Evolutionary conservation across 2,329 filamentous ascomycete genomes (phyloP).

Genomic region (Penicillium griseofulvum): DNA sequence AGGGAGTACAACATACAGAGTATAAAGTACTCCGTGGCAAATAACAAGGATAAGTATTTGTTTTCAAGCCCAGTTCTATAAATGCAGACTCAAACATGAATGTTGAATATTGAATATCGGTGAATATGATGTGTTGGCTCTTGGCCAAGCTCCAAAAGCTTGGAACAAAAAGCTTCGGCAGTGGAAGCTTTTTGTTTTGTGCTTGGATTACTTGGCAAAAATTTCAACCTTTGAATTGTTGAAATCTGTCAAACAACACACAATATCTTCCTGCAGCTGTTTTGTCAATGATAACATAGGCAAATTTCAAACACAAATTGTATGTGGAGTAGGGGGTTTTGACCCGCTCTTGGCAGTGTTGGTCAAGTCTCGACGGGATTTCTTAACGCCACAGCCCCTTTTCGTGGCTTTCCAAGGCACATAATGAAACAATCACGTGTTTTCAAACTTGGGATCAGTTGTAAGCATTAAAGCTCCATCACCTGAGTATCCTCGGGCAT

Average conservation of each 20-base stretch:
- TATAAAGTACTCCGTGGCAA: background rate
- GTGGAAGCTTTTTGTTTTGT: conserved; percentile 2
- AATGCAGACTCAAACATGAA: background rate
- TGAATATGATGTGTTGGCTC: too few species aligned
- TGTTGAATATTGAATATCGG: background rate
- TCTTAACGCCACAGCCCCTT: background rate
- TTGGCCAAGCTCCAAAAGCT: background rate
- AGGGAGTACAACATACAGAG: too few species aligned
- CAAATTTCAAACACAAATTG: background rate
- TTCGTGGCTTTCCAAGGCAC: background rate
- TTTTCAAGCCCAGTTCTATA: background rate
- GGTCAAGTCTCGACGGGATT: background rate
- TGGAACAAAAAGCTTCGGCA: conserved; percentile 4
- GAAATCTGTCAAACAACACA: too few species aligned
- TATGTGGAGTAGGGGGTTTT: background rate
- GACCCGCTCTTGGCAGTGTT: conserved; percentile 4
- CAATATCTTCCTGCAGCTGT: background rate
- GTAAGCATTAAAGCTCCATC: too few species aligned
- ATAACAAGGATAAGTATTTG: background rate
- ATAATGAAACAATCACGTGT: background rate
- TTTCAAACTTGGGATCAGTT: background rate
- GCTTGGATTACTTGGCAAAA: conserved; percentile 2
- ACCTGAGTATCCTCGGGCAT: too few species aligned
- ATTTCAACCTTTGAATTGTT: too few species aligned
- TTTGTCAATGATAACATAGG: too few species aligned